Evolutionary conservation across 768 basidiomycete species (phyloP).

Genomic region (Mycena amicta): DNA sequence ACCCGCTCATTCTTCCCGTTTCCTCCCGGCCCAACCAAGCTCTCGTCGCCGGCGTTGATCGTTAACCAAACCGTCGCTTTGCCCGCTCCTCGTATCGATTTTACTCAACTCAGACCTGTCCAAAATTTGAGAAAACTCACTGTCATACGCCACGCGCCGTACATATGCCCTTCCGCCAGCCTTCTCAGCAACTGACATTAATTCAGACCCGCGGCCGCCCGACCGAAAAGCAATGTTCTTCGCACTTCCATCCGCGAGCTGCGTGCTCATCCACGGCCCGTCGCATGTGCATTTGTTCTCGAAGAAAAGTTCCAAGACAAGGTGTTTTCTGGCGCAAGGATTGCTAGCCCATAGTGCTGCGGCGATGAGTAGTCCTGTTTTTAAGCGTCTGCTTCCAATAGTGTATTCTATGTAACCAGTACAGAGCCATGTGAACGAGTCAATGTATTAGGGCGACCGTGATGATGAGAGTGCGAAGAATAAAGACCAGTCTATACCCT

Average conservation of each 20-base stretch:
- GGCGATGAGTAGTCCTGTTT: neutral
- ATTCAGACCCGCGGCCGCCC: neutral
- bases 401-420: too few relatives aligned
- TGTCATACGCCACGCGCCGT: neutral
- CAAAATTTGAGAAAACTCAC: neutral
- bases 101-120: neutral
- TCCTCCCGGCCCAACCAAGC: slow-evolving; percentile 2
- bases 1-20: neutral
- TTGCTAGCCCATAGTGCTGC: neutral
- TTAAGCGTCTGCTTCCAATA: neutral
- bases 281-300: slow-evolving; percentile 7
- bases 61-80: slow-evolving; percentile 1
- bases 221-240: neutral
- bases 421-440: too few relatives aligned
- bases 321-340: slow-evolving; percentile 20
- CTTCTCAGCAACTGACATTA: neutral
- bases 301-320: slow-evolving; percentile 31
- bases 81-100: too few relatives aligned
- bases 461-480: too few relatives aligned
- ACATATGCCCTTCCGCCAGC: slow-evolving; percentile 1
- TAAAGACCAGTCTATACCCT: too few relatives aligned
- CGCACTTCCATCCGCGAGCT: slow-evolving; percentile 9
- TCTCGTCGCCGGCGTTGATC: slow-evolving; percentile 7
- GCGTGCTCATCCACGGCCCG: slow-evolving; percentile 1
- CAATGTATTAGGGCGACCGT: too few relatives aligned